Evolutionary conservation across 192 early-diverging fungal species (phyloP), one percentile per base, ranked within the genome.

Genomic region (Coemansia asiatica): DNA sequence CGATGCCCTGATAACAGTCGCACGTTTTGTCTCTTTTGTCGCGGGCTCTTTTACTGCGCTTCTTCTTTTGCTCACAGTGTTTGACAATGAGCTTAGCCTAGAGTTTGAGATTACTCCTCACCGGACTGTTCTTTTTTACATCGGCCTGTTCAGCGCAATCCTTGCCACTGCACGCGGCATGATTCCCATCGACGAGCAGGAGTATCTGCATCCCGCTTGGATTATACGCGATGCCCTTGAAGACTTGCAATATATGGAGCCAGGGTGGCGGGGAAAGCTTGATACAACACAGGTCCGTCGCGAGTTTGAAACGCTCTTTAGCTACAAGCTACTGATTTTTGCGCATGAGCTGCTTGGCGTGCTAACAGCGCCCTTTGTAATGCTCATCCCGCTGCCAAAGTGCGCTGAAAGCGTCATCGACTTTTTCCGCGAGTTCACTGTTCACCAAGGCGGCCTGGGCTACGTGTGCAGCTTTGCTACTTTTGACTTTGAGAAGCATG

Each of bases 391-490:
- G 18, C 76, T 97, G 23, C 90, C 95, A 0, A 75, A 64, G 22
- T 88, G 90, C 69, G 87, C 89, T 22, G 91, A 88, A 19, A 67
- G 83, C 26, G 87, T 99, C 27, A 73, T 99, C 6, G 95, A 97
- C 66, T 98, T 99, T 67, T 95, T 99, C 74, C 84, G 92, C 29
- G 94, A 96, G 67, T 97, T 92, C 65, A 95, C 97, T 0, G 92
- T 95, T 2, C 91, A 95, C 72, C 90, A 94, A 18, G 91, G 95
- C 46, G 89, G 89, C 0, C 71, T 97, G 6, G 97, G 96, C 5
- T 92, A 95, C 71, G 94, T 99, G 8, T 99, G 96, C 79, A 94
- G 92, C 59, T 98, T 97, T 87, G 95, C 96, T 5, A 85, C 91
- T 16, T 98, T 97, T 83, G 95, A 99, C 70, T 93, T 99, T 81